Percentiles rank a stretch among this genome's conserved stretches.
Conservation (phyloP, 768 basidiomycete species). For the Myochromella boudieri region DNA sequence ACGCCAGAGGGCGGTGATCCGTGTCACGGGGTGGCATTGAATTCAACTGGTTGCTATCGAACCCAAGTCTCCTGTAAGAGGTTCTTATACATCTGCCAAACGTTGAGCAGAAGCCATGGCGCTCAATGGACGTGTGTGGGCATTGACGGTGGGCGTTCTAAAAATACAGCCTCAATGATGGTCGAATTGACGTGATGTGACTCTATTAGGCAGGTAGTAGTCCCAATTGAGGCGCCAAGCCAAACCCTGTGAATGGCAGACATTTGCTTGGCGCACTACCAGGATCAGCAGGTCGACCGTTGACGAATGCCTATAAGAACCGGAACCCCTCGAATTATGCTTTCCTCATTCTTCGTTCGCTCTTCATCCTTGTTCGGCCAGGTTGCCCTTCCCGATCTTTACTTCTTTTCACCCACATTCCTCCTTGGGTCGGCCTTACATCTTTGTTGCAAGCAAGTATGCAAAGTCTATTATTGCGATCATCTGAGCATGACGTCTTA, state of each 20-base stretch:
- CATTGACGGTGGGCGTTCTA: slow-evolving; percentile 4
- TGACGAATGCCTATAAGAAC: slow-evolving; percentile 19
- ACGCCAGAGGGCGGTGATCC: not conserved
- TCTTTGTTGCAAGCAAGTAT: slow-evolving; percentile 27
- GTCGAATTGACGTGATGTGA: not conserved
- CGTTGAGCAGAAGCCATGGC: not conserved
- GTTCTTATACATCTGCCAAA: slow-evolving; percentile 13
- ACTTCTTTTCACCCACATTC: slow-evolving; percentile 25
- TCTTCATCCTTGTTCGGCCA: slow-evolving; percentile 33
- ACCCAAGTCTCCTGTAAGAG: no score
- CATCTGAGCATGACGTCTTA: slow-evolving; percentile 4
- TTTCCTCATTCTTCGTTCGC: slow-evolving; percentile 21
- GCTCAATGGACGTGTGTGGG: slow-evolving; percentile 3
- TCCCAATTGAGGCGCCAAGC: slow-evolving; percentile 13
- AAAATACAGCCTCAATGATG: slow-evolving; percentile 3
- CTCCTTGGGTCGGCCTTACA: slow-evolving; percentile 29
- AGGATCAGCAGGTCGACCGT: not conserved
- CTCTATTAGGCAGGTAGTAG: slow-evolving; percentile 6
- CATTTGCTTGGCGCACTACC: slow-evolving; percentile 1
- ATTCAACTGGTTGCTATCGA: not conserved
- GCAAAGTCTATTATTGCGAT: not conserved
- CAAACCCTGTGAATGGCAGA: not conserved
- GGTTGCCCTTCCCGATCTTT: slow-evolving; percentile 38
- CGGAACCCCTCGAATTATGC: not conserved
- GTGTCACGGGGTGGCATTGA: not conserved